Evolutionary conservation across 192 early-diverging fungal species (phyloP).

Genomic region (Coemansia sp.): DNA sequence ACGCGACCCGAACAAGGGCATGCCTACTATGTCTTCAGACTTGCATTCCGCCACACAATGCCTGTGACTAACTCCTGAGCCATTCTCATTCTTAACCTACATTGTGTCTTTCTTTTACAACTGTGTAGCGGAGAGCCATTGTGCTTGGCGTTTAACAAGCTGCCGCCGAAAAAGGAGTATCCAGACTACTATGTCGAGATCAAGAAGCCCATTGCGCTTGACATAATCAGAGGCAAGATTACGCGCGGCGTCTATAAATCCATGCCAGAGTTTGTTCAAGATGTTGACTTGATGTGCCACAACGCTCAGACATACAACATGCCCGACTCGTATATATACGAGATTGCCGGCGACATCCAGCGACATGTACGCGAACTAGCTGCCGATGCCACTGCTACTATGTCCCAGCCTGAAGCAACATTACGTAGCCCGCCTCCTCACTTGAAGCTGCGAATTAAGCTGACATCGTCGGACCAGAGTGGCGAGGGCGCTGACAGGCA

Average conservation of each 20-base stretch:
- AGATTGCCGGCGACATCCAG: slow-evolving; percentile 39
- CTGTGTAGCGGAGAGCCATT: slow-evolving; percentile 43
- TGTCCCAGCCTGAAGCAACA: background rate
- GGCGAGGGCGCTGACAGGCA: background rate
- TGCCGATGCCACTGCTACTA: slow-evolving; percentile 5
- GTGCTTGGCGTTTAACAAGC: slow-evolving; percentile 48
- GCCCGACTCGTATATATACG: slow-evolving; percentile 46
- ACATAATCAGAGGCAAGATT: slow-evolving; percentile 79
- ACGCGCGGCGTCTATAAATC: slow-evolving; percentile 63
- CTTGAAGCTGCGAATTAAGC: slow-evolving; percentile 32
- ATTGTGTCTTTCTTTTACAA: background rate
- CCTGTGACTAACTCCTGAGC: too few relatives aligned
- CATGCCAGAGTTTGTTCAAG: slow-evolving; percentile 62
- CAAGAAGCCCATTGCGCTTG: slow-evolving; percentile 80
- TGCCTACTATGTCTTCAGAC: too few relatives aligned
- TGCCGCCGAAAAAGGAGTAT: slow-evolving; percentile 73
- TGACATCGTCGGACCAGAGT: slow-evolving; percentile 13
- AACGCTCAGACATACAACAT: slow-evolving; percentile 91
- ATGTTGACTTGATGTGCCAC: slow-evolving; percentile 82
- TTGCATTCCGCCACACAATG: too few relatives aligned
- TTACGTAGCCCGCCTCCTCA: background rate
- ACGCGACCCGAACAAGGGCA: too few relatives aligned
- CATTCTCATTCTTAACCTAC: too few relatives aligned
- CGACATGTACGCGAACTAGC: slow-evolving; percentile 21
- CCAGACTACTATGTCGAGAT: slow-evolving; percentile 92